Percentiles rank a stretch among this genome's conserved stretches.
phyloP scores from a whole-genome alignment of 441 rosid genomes.

The Sinapis alba region DNA sequence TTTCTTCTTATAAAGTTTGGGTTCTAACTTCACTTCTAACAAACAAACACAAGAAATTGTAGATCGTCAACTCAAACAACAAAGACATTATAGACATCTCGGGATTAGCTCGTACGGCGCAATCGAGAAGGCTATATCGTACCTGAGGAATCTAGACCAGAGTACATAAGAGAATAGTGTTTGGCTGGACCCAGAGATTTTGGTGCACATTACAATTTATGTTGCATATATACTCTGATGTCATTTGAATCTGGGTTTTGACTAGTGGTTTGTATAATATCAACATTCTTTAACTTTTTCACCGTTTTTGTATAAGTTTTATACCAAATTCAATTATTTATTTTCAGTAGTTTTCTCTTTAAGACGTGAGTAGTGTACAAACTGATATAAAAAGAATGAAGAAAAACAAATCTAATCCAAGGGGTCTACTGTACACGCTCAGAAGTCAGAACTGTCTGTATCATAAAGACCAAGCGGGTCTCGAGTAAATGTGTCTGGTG shows the following conservation, averaged over 20 bases:
- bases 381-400: not conserved
- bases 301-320: constrained; percentile 1
- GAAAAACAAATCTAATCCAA: not conserved
- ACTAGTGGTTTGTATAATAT: not conserved
- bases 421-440: not conserved
- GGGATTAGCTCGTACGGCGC: not conserved
- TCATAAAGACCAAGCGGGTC: constrained; percentile 25
- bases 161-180: not conserved
- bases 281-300: not conserved
- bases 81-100: not conserved
- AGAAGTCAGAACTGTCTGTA: constrained; percentile 10
- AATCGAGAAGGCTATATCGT: too few relatives aligned
- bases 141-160: too few relatives aligned
- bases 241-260: not conserved
- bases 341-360: not conserved
- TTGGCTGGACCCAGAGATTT: not conserved
- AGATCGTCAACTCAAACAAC: not conserved
- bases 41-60: not conserved
- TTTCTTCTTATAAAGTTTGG: not conserved
- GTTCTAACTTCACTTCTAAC: not conserved
- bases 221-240: not conserved
- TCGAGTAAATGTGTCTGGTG: constrained; percentile 7
- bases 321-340: not conserved
- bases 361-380: not conserved
- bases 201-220: not conserved